phyloP scores from a whole-genome alignment of 2,329 filamentous ascomycete species.

The Paraphaeosphaeria sporulosa region DNA sequence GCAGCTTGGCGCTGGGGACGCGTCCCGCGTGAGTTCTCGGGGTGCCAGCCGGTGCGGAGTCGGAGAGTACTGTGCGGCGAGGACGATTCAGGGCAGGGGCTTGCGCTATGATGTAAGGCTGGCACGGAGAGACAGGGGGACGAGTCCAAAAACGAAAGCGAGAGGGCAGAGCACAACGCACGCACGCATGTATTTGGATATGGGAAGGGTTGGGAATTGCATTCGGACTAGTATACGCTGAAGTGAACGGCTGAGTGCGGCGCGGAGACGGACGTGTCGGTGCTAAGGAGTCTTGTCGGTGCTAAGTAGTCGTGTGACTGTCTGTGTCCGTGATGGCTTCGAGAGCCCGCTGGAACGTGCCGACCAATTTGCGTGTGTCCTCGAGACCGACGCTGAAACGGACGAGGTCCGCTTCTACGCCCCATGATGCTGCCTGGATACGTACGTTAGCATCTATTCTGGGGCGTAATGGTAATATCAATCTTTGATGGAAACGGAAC shows the following conservation, averaged over 20 bases:
- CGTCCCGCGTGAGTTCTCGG: too few species aligned
- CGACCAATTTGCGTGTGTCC: conserved; percentile 71
- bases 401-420: conserved; percentile 81
- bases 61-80: too few species aligned
- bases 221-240: neutral
- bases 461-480: too few species aligned
- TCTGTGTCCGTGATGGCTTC: conserved; percentile 55
- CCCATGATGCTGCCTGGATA: conserved; percentile 72
- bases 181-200: too few species aligned
- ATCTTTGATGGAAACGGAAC: neutral
- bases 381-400: conserved; percentile 91
- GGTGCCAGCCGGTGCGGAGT: too few species aligned
- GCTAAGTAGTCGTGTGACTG: conserved; percentile 1
- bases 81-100: too few species aligned
- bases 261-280: neutral
- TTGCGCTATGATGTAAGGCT: neutral
- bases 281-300: conserved; percentile 11
- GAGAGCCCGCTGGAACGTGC: conserved; percentile 74
- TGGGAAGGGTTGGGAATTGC: neutral
- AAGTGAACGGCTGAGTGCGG: neutral
- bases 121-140: neutral
- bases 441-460: conserved; percentile 16
- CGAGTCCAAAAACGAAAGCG: neutral
- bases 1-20: neutral
- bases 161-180: neutral